phyloP scores from a whole-genome alignment of 78 protist genomes.

The Dictyostelium brefeldianum region DNA sequence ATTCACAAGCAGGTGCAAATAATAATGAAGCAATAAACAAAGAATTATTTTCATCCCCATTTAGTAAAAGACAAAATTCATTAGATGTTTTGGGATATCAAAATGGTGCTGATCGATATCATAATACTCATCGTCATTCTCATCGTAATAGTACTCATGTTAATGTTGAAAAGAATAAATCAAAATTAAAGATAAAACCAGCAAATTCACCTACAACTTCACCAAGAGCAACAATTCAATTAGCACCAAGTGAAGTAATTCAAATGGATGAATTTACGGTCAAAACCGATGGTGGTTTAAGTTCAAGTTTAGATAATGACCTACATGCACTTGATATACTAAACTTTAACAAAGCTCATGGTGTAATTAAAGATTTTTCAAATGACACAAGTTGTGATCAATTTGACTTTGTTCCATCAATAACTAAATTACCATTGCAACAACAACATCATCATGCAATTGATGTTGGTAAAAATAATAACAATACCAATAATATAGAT shows the following conservation, averaged over 20 bases:
- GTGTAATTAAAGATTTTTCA: too few species aligned
- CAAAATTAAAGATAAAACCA: background rate
- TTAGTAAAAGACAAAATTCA: background rate
- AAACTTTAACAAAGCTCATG: background rate
- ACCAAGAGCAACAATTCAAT: constrained; percentile 3
- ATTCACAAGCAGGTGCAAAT: background rate
- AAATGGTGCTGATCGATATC: background rate
- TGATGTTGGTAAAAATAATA: background rate
- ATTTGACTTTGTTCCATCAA: too few species aligned
- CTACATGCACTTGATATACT: background rate
- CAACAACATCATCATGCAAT: too few species aligned
- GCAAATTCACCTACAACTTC: background rate
- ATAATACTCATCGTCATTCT: too few species aligned
- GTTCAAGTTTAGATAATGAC: constrained; percentile 9
- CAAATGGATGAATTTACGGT: background rate
- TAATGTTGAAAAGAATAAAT: background rate
- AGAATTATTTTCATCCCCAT: background rate
- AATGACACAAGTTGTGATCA: too few species aligned
- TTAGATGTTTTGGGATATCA: background rate
- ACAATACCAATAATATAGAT: background rate
- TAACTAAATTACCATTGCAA: too few species aligned
- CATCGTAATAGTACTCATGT: too few species aligned
- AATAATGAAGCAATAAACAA: background rate
- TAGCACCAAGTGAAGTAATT: background rate
- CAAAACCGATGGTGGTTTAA: too few species aligned